Percentiles rank a stretch among this genome's conserved stretches.
Evolutionary conservation across 1,139 yeast species (phyloP).

Genomic region (Lodderomyces oxycetoniae): DNA sequence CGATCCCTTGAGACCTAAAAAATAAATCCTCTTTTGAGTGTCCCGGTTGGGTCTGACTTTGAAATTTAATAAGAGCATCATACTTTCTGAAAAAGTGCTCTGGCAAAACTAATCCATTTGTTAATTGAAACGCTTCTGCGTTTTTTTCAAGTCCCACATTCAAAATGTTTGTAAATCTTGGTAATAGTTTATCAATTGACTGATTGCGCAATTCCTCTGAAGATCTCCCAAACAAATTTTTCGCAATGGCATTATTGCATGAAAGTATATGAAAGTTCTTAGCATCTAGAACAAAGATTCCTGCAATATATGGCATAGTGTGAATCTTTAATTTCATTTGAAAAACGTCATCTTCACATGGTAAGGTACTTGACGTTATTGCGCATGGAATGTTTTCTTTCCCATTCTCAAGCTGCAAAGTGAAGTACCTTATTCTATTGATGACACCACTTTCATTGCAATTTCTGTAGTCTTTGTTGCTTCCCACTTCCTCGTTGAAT

Average conservation of each 20-base stretch:
- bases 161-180: constrained; percentile 57
- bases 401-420: constrained; percentile 43
- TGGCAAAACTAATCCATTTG: constrained; percentile 66
- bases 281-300: constrained; percentile 68
- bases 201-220: constrained; percentile 44
- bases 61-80: constrained; percentile 26
- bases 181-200: constrained; percentile 56
- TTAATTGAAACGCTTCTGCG: constrained; percentile 31
- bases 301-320: constrained; percentile 82
- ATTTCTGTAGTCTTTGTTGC: constrained; percentile 18
- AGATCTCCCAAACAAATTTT: constrained; percentile 69
- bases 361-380: constrained; percentile 47
- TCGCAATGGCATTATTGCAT: constrained; percentile 74
- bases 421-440: constrained; percentile 58
- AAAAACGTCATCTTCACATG: constrained; percentile 38
- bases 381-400: constrained; percentile 63
- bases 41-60: constrained; percentile 7
- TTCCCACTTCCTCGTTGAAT: constrained; percentile 12
- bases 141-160: constrained; percentile 42
- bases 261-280: constrained; percentile 46
- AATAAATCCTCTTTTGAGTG: constrained; percentile 40
- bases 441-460: constrained; percentile 43
- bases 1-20: constrained; percentile 60
- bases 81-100: constrained; percentile 81
- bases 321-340: constrained; percentile 58